A percentile compares a stretch with the other conserved stretches of the same genome.
phyloP scores from a whole-genome alignment of 441 rosid genomes.

The Cnidoscolus chayamansa region DNA sequence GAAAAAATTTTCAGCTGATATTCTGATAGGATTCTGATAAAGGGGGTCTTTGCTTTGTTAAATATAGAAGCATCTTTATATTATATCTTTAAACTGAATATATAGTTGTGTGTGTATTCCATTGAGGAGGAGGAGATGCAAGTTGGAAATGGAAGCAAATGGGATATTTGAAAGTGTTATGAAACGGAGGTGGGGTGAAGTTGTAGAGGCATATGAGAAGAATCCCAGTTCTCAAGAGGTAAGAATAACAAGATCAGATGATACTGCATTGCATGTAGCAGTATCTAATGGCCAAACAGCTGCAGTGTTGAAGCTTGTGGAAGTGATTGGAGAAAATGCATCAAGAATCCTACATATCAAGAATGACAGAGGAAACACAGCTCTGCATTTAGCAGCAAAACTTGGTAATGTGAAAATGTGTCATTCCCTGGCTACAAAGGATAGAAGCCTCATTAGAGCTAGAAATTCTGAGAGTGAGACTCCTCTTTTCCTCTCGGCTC shows the following conservation, averaged over 20 bases:
- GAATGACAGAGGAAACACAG: slow-evolving; percentile 40
- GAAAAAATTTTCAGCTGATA: no score
- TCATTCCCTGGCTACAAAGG: background rate
- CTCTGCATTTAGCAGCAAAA: slow-evolving; percentile 37
- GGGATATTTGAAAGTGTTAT: slow-evolving; percentile 25
- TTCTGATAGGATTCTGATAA: no score
- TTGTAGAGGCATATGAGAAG: slow-evolving; percentile 17
- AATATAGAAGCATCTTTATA: no score
- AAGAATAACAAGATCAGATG: slow-evolving; percentile 26
- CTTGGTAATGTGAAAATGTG: slow-evolving; percentile 35
- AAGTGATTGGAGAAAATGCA: background rate
- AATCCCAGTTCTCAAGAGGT: slow-evolving; percentile 1
- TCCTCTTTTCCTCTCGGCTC: slow-evolving; percentile 35
- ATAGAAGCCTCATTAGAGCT: background rate
- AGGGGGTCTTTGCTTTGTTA: no score
- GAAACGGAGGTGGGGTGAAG: slow-evolving; percentile 34
- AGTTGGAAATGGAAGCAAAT: slow-evolving; percentile 3
- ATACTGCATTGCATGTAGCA: slow-evolving; percentile 40
- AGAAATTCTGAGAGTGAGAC: slow-evolving; percentile 30
- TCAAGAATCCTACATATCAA: slow-evolving; percentile 10
- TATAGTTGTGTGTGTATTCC: background rate
- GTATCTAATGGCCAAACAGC: slow-evolving; percentile 22
- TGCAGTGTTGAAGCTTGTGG: slow-evolving; percentile 17
- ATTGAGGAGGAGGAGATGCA: background rate
- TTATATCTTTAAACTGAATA: no score